Evolutionary conservation across 305 asterid species (phyloP), one percentile per base, ranked within the genome.

Genomic region (Vinca major): DNA sequence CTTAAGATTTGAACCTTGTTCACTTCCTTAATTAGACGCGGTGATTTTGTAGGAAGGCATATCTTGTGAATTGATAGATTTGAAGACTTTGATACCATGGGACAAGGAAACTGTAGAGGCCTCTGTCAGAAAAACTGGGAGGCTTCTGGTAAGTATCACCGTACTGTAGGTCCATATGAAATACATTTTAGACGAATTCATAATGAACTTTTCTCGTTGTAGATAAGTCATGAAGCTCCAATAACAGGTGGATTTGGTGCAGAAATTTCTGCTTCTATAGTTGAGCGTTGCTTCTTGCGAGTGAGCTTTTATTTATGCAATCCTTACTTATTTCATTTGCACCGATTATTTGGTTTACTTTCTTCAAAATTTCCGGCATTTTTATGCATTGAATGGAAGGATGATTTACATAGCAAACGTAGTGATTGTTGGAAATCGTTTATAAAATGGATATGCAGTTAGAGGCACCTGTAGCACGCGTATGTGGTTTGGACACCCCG

Each of bases 151-250:
- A 77, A 75, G 89, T 16, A 74, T 70, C 20, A 54, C 65, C 65
- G 43, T 16, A 16, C 13, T 41, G 37, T 39, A 16, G 7, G 47
- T 39, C 43, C 17, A 12, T 2, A 8, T 17, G 40, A 60, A n/a
- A 47, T 5, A 47, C 17, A 1, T 63, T 45, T 56, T 63, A 9
- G 44, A 10, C 37, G 26, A 63, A 26, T 50, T 39, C 5, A 66
- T 20, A 40, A 5, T 65, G 33, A 13, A 12, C 54, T 74, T 26
- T 19, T 75, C 60, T 50, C 45, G 33, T 57, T 64, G 61, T 74
- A 92, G 98, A 75, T 92, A 55, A 92, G 97, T 73, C 97, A 90
- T 79, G 98, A 92, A 87, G 98, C 98, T 80, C 97, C 97, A 61
- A 70, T 89, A 71, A 92, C 97, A 1, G 96, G 95, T 65, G 97